Percentiles rank a stretch among this genome's conserved stretches.
These are phyloP conservation scores for Beauveria pseudobassiana DNA, from an alignment of 2,329 filamentous ascomycete species.

Conservation along the genomic window DNA sequence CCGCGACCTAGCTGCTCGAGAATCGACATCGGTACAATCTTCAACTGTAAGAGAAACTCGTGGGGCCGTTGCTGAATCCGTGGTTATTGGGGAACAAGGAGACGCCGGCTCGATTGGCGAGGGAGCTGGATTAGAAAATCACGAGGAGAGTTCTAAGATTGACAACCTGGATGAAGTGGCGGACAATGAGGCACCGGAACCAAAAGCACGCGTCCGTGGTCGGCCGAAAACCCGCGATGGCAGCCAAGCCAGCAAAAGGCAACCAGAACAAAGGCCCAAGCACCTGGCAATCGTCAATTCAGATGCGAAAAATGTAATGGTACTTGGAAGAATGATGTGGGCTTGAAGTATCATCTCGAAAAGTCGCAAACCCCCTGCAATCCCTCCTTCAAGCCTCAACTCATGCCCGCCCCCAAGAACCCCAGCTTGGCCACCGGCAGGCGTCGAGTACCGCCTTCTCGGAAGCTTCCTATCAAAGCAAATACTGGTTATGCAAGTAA, in stretches of 20 bases:
- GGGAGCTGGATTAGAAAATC: neutral
- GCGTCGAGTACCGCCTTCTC: neutral
- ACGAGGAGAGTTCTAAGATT: neutral
- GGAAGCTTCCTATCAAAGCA: neutral
- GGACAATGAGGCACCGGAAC: neutral
- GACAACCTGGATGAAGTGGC: neutral
- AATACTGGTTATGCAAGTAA: neutral
- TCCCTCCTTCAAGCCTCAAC: slow-evolving; percentile 26
- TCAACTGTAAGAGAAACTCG: neutral
- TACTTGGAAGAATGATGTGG: slow-evolving; percentile 50
- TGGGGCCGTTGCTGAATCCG: neutral
- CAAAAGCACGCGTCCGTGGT: neutral
- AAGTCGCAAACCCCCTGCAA: slow-evolving; percentile 50
- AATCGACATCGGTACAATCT: neutral
- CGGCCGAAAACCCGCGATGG: slow-evolving; percentile 4
- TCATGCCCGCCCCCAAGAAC: slow-evolving; percentile 14
- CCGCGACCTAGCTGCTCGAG: neutral
- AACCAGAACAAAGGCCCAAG: neutral
- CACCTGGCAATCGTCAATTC: slow-evolving; percentile 23
- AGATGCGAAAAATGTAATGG: slow-evolving; percentile 46
- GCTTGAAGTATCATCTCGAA: slow-evolving; percentile 50
- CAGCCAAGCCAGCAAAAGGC: slow-evolving; percentile 8
- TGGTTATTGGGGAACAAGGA: neutral
- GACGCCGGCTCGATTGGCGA: neutral
- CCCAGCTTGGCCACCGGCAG: neutral